Base-by-base conservation (phyloP, 2,329 filamentous ascomycete species). In the Aaosphaeria arxii region DNA sequence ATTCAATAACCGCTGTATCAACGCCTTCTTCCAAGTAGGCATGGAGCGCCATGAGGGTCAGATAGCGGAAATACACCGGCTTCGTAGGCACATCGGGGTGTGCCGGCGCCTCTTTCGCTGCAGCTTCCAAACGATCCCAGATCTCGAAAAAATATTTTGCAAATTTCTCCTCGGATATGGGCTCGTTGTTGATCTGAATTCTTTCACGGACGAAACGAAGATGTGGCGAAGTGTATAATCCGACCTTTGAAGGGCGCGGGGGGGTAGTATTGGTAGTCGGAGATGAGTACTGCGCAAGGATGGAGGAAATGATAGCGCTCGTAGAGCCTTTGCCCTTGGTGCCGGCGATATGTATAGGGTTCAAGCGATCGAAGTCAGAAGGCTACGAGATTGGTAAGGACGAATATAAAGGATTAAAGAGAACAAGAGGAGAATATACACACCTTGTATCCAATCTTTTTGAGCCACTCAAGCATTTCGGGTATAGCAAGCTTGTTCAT, bases 311-410 rank as follows among this genome's bases (percentile, higher is more conserved):
- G 67, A 91, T 92, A 7, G 91, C 87, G 55, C 88, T 89, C 0
- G 90, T 91, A 2, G 89, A 94, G 38, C 91, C 91, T 70, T 96
- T 97, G 51, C 92, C 92, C 69, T 96, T 97, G 4, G 91, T 96
- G 9, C 92, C 92, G 1, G 92, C 89, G 41, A 97, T 84, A 66
- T 97, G 92, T 51, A 97, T 83, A 56, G 79, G 74, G 50, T 81
- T 85, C 52, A 87, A 63, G 7, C 64, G 71, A 53, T 84, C 74
- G 57, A 87, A 78, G 50, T 85, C 82, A 11, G 79, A 77, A 13
- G 84, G 82, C 82, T 86, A 30, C 31, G 31, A 32, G 6, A 13
- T 11, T 11, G 33, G 9, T 9, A 36, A 9, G n/a, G 7, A 36
- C 32, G 9, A 29, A 17, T 4, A 41, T n/a, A 30, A 13, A 7